Evolutionary conservation across 1,139 yeast species (phyloP), one percentile per base, ranked within the genome.

Genomic region (Kurtzmaniella quercitrusa): DNA sequence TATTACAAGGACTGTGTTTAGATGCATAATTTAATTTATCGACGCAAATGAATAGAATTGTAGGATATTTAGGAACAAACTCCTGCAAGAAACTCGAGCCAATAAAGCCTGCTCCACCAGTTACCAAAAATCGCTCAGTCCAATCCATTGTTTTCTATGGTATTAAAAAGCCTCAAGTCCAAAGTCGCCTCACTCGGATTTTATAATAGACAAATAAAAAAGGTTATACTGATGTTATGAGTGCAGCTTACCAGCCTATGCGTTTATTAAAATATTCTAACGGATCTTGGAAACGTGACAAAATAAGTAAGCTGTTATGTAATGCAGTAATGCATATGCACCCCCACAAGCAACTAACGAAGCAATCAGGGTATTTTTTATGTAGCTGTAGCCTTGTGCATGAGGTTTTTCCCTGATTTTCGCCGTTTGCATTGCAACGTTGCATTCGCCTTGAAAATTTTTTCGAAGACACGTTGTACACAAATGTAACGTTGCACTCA

Each of bases 31-130:
- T 72, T 23, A 77, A 56, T 45, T 70, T 71, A 52, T 80, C 85
- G 37, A 75, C 59, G 50, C 82, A 76, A 3, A 72, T 57, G 41
- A 79, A 70, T 14, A 54, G 57, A 50, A 63, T 64, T 21, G 57
- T 49, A 1, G 79, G 77, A 50, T 74, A 68, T 17, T 57, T 58
- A 2, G 47, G 39, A 1, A 73, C 71, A 42, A 74, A 56, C 45
- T 61, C 59, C n/a, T 69, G 62, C 16, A 76, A 63, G 46, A 75
- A 63, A 63, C 79, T 70, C 1, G 79, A 73, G 1, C 82, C 83
- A 12, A 79, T 74, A 51, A 79, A 79, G 1, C 85, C 85, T 6
- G 81, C 80, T 1, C 82, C 84, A 1, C 85, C 84, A 3, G 83
- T 71, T 2, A 79, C 73, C 19, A 79, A 27, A 27, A 27, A 27